Base-by-base conservation (phyloP, 2,329 filamentous ascomycete genomes). In the Xylogone sp. region DNA sequence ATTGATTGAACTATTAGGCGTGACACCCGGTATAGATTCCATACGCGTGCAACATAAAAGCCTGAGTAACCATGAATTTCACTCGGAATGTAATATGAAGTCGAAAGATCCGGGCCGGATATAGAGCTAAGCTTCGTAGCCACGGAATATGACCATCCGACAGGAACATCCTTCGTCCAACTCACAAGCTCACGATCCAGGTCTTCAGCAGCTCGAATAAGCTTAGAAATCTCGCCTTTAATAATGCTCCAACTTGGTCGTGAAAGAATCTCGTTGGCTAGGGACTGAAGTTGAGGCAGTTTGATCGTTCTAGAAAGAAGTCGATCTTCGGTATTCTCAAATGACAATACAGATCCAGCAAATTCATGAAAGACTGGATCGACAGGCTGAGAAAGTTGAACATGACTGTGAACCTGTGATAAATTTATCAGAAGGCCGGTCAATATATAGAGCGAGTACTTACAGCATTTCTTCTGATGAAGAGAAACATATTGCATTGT, bases 1-100 rank as follows among this genome's bases (percentile, higher is more conserved):
- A 57, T 53, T 43, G 55, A 57, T 21, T 53, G 53, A 16, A 57
- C 27, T 10, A 55, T 57, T 5, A 55, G 45, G n/a, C 55, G 55
- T 21, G 45, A 53, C 1, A 57, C 53, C 3, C 53, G 53, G 21
- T 53, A 57, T 16, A 50, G 13, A 31, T 57, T 57, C 55, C 55
- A 57, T 10, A 53, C 49, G 2, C 55, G 55, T 1, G 53, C 50
- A 21, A 47, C 31, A 20, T 55, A 57, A 22, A 52, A 46, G 43
- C 51, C 21, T 6, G 49, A 31, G 48, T 56, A 56, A 46, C 47
- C 19, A 43, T 54, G 53, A 42, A 53, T 51, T 19, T 53, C 19
- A 48, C 29, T 22, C 34, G 55, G 53, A 46, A 53, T 45, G 47
- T 45, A 57, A 20, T 2, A 9, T 22, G 48, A 53, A 13, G 9